Evolutionary conservation across 2,329 filamentous ascomycete species (phyloP), one percentile per base, ranked within the genome.

Genomic region (Eutypella sp.): DNA sequence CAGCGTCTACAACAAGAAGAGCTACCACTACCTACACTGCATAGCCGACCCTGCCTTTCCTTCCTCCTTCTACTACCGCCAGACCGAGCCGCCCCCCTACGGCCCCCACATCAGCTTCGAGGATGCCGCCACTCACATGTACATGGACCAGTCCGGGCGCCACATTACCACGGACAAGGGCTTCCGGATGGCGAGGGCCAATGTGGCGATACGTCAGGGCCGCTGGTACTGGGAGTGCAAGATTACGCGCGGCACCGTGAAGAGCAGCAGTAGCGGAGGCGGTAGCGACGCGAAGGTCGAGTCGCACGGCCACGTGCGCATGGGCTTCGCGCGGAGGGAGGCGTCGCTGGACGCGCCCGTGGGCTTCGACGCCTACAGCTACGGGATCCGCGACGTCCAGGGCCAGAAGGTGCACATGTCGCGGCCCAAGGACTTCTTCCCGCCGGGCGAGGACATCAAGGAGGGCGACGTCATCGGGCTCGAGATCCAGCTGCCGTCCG

Each of bases 381-480:
- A 97, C 63, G 92, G 88, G 39, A 81, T 97, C 47, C 86, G 91
- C 37, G 93, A 99, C 60, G 84, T 91, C 20, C 80, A 85, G 25
- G 93, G 93, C 18, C 90, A 97, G 64, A 92, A 92, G 50, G 87
- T 96, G 44, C 89, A 93, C 70, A 89, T 93, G 73, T 96, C 91
- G 52, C 83, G 92, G 41, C 90, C 91, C n/a, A 89, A 89, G 61
- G 87, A 91, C 54, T 92, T 96, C 67, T 91, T 91, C 51, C 83
- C 84, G 1, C 78, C 85, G 1, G 84, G 85, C 40, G 85, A 92
- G 63, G 81, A 89, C 46, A 82, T 97, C 42, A 77, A 79, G 38
- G 90, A 96, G 65, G 93, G 92, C 38, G 93, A 99, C 65, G 89
- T 99, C 9, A 88, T 99, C 47, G 93, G 93, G 4, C 73, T 99